Evolutionary conservation across 208 protist genomes (phyloP).

Genomic region (Wallacemonas sp.): DNA sequence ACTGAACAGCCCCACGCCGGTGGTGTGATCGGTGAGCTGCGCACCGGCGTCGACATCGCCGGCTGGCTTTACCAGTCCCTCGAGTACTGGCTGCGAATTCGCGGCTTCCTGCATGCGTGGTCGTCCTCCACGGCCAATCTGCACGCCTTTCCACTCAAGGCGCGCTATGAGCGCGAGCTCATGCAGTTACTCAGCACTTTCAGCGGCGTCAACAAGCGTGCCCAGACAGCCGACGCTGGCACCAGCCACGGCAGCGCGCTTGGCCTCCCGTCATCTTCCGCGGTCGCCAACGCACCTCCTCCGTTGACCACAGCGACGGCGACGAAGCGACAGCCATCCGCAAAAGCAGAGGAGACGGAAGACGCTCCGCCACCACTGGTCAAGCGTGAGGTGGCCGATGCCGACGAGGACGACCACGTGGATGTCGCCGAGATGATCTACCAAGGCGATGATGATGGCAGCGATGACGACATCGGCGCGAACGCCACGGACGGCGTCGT

Average conservation of each 20-base stretch:
- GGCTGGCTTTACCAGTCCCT: slow-evolving; percentile 40
- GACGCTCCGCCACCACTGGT: not conserved
- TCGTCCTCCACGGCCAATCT: slow-evolving; percentile 61
- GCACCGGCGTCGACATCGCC: slow-evolving; percentile 24
- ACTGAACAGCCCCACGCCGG: no score
- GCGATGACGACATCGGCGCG: slow-evolving; percentile 15
- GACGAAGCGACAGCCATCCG: not conserved
- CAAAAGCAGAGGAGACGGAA: no score
- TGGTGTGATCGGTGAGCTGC: no score
- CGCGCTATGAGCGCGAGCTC: slow-evolving; percentile 72
- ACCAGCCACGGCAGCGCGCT: no score
- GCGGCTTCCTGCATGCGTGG: slow-evolving; percentile 60
- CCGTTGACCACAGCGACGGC: no score
- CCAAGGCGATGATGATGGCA: not conserved
- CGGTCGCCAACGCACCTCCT: no score
- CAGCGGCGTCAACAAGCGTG: slow-evolving; percentile 11
- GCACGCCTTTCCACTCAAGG: slow-evolving; percentile 48
- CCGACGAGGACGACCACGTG: not conserved
- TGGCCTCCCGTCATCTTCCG: no score
- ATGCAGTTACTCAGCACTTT: slow-evolving; percentile 56
- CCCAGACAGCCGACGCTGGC: no score
- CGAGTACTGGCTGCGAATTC: slow-evolving; percentile 72
- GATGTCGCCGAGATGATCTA: not conserved
- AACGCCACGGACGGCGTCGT: no score
- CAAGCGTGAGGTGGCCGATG: slow-evolving; percentile 23